Percentiles rank a stretch among this genome's conserved stretches.
Evolutionary conservation across 2,329 filamentous ascomycete species (phyloP).

Genomic region (Ascochyta koolunga): DNA sequence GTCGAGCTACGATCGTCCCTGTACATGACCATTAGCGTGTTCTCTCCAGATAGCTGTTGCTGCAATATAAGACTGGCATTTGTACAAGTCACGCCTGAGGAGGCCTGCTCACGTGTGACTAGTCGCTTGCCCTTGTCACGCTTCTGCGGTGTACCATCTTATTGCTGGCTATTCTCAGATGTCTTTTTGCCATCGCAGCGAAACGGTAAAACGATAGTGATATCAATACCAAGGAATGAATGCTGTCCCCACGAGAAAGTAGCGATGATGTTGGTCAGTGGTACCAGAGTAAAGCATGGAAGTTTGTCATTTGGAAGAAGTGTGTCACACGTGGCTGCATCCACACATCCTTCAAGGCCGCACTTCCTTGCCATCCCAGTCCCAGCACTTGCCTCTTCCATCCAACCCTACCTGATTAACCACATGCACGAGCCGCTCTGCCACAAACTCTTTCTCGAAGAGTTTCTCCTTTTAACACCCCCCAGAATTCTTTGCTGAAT

Average conservation of each 20-base stretch:
- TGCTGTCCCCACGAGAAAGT: neutral
- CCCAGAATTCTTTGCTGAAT: constrained; percentile 76
- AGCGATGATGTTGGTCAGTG: neutral
- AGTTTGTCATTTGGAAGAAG: neutral
- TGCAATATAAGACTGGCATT: neutral
- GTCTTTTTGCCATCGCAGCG: neutral
- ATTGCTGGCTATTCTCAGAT: neutral
- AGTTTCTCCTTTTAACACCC: constrained; percentile 67
- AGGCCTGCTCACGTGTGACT: neutral
- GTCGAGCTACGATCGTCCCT: neutral
- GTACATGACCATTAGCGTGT: neutral
- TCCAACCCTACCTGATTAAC: constrained; percentile 68
- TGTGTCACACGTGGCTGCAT: neutral
- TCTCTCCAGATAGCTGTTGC: neutral
- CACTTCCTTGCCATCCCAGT: constrained; percentile 49
- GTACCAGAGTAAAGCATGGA: neutral
- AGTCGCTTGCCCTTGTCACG: neutral
- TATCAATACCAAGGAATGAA: neutral
- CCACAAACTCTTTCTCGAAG: constrained; percentile 70
- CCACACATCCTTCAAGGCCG: constrained; percentile 32
- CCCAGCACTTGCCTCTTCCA: constrained; percentile 48
- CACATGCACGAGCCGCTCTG: constrained; percentile 67
- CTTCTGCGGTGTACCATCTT: neutral
- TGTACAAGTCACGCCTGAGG: neutral
- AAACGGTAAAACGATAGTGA: neutral